Percentiles rank a stretch among this genome's conserved stretches.
Conservation (phyloP, 2,329 filamentous ascomycete species). For the Proliferodiscus dingleyae region DNA sequence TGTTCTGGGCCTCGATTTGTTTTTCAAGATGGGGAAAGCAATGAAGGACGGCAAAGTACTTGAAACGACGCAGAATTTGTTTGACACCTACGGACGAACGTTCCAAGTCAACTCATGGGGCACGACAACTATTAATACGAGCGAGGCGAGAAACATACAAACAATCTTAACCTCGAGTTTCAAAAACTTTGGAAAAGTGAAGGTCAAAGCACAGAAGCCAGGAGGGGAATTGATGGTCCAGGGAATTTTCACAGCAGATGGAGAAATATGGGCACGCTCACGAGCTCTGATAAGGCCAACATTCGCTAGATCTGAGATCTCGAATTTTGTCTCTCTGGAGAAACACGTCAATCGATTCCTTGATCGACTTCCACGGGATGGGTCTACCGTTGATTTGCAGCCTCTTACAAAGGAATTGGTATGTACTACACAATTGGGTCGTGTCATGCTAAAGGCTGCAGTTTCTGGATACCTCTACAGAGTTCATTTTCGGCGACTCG, state of each 20-base stretch:
- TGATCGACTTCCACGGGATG: not conserved
- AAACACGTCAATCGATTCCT: not conserved
- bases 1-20: no score
- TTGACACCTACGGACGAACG: not conserved
- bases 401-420: not conserved
- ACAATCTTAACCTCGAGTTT: not conserved
- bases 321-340: not conserved
- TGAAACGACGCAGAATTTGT: not conserved
- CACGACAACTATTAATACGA: not conserved
- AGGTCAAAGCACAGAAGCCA: not conserved
- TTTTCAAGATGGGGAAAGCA: not conserved
- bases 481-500: slow-evolving; percentile 1
- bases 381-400: not conserved
- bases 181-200: not conserved
- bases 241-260: not conserved
- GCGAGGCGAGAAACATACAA: not conserved
- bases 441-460: not conserved
- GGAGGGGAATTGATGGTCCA: not conserved
- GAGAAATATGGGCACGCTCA: not conserved
- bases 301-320: not conserved
- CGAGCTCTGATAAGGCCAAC: not conserved
- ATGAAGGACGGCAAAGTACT: not conserved
- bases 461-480: not conserved
- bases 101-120: not conserved
- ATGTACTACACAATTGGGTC: not conserved